A percentile compares a stretch with the other conserved stretches of the same genome.
Conservation (phyloP, 129 eudicot genomes). For the Centrapalus pauciflorus region DNA sequence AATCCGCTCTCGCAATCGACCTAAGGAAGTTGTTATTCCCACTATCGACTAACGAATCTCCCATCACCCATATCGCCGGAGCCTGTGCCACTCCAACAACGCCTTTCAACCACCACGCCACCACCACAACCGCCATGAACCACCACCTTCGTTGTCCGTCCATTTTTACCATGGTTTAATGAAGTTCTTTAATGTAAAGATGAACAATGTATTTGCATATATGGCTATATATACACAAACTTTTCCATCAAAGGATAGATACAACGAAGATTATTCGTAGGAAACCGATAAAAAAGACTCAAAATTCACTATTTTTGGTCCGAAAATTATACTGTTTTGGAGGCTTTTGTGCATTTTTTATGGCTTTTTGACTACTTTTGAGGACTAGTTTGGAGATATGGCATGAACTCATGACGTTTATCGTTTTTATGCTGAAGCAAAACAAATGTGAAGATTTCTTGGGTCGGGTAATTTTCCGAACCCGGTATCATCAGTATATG, state of each 20-base stretch:
- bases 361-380: conserved; percentile 12
- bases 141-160: conserved; percentile 18
- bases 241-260: not conserved
- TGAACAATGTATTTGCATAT: conserved; percentile 1
- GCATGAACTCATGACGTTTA: conserved; percentile 13
- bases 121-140: conserved; percentile 11
- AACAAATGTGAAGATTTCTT: conserved; percentile 13
- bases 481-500: not conserved
- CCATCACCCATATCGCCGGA: conserved; percentile 78
- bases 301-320: not conserved
- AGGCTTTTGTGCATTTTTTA: not conserved
- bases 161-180: not conserved
- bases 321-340: conserved; percentile 6
- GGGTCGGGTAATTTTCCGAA: not conserved
- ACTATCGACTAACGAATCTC: conserved; percentile 80
- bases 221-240: conserved; percentile 19
- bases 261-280: conserved; percentile 9
- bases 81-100: conserved; percentile 33
- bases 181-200: not conserved
- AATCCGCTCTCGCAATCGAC: conserved; percentile 66
- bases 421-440: conserved; percentile 3
- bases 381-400: conserved; percentile 3
- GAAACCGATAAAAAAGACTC: conserved; percentile 6
- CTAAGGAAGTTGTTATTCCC: conserved; percentile 81
- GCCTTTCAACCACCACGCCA: conserved; percentile 10